A percentile compares a stretch with the other conserved stretches of the same genome.
Evolutionary conservation across 768 basidiomycete species (phyloP).

Genomic region (Tricholoma matsutake): DNA sequence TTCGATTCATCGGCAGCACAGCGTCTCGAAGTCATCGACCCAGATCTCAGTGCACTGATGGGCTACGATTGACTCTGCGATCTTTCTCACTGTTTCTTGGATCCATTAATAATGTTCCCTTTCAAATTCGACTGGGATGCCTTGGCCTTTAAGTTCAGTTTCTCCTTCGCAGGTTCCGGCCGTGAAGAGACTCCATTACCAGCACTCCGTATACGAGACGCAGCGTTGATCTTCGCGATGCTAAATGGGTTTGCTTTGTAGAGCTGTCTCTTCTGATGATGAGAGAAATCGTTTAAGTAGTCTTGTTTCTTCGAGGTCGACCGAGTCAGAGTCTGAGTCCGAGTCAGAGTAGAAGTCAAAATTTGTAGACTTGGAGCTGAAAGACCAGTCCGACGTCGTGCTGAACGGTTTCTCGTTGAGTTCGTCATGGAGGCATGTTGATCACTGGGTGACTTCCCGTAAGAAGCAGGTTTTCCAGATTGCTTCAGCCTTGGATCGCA

Average conservation of each 20-base stretch:
- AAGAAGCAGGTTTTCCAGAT: too few relatives aligned
- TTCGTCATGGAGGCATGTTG: not conserved
- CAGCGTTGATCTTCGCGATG: slow-evolving; percentile 78
- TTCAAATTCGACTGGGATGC: not conserved
- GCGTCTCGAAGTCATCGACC: not conserved
- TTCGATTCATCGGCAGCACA: not conserved
- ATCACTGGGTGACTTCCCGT: too few relatives aligned
- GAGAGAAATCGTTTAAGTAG: slow-evolving; percentile 53
- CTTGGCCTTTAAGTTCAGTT: not conserved
- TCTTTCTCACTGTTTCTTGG: slow-evolving; percentile 39
- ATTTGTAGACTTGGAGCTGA: slow-evolving; percentile 30
- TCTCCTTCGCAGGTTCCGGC: not conserved
- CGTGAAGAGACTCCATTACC: not conserved
- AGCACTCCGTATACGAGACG: slow-evolving; percentile 34
- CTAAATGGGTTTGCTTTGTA: slow-evolving; percentile 80
- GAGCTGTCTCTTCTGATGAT: slow-evolving; percentile 51
- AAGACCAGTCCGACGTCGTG: slow-evolving; percentile 31
- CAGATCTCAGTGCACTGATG: not conserved
- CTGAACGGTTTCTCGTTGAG: not conserved
- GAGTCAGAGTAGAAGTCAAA: slow-evolving; percentile 23
- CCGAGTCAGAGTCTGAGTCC: slow-evolving; percentile 12
- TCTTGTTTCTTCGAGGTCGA: slow-evolving; percentile 18
- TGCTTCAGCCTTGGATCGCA: too few relatives aligned
- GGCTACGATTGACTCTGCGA: not conserved
- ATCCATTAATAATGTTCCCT: slow-evolving; percentile 40